A percentile compares a stretch with the other conserved stretches of the same genome.
These are phyloP conservation scores for Cryptosporidium andersoni DNA, from an alignment of 169 alveolate species.

Conservation along the genomic window DNA sequence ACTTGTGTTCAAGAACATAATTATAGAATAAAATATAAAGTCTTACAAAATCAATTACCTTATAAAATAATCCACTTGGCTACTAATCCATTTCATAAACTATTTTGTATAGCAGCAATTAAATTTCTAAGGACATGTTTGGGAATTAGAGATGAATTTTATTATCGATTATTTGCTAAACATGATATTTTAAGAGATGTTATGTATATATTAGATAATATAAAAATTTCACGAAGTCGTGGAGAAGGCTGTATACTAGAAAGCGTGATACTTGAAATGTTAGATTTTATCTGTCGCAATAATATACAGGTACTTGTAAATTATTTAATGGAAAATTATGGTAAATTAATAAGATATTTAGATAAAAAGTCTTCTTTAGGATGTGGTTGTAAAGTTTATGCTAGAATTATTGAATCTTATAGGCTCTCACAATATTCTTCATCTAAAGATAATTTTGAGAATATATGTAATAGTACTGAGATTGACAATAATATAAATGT, in stretches of 20 bases:
- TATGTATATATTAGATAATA: conserved; percentile 9
- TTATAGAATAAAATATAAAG: conserved; percentile 79
- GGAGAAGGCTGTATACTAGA: conserved; percentile 68
- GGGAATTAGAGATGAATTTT: conserved; percentile 63
- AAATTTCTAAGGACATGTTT: conserved; percentile 78
- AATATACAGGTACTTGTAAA: conserved; percentile 39
- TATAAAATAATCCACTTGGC: conserved; percentile 72
- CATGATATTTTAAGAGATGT: conserved; percentile 51
- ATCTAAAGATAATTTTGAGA: background rate
- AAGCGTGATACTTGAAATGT: conserved; percentile 65
- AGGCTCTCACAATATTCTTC: background rate
- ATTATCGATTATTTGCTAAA: conserved; percentile 59
- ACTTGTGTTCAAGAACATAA: conserved; percentile 80
- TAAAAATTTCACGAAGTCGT: conserved; percentile 34
- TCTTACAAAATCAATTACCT: conserved; percentile 80
- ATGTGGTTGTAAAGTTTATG: conserved; percentile 49
- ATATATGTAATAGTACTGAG: background rate
- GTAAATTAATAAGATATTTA: background rate
- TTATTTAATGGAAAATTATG: conserved; percentile 33
- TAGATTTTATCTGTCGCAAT: conserved; percentile 58
- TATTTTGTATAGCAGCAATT: conserved; percentile 77
- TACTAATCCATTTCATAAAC: conserved; percentile 77
- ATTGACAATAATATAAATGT: background rate
- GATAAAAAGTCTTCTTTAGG: conserved; percentile 28
- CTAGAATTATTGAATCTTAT: conserved; percentile 56